These are phyloP conservation scores for Phytophthora pisi DNA, from an alignment of 352 stramenopile species.

Conservation along the genomic window DNA sequence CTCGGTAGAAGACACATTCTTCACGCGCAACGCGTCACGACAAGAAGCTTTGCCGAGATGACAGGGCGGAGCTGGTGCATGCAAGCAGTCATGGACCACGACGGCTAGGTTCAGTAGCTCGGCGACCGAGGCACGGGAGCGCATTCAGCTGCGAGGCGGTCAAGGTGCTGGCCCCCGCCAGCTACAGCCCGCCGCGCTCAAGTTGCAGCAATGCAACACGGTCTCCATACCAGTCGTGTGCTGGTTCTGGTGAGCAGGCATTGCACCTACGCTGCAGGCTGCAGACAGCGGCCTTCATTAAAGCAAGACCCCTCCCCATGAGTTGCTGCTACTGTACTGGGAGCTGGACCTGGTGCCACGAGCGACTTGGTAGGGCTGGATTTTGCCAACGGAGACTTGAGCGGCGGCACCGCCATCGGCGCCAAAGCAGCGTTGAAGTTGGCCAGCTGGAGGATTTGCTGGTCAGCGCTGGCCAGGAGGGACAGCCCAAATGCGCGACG, in stretches of 20 bases:
- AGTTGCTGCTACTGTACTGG: background rate
- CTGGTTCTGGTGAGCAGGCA: slow-evolving; percentile 1
- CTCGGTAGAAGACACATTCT: background rate
- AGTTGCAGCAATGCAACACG: background rate
- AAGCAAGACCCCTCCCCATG: background rate
- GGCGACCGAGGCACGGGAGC: background rate
- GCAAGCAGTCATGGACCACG: background rate
- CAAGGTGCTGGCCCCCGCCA: background rate
- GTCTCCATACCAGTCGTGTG: background rate
- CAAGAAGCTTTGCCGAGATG: background rate
- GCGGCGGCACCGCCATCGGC: background rate
- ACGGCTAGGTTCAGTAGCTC: background rate
- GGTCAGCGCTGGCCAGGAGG: slow-evolving; percentile 23
- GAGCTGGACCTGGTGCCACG: background rate
- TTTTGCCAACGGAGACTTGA: background rate
- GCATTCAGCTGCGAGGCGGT: background rate
- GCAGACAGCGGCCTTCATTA: no score
- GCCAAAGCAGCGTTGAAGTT: slow-evolving; percentile 23
- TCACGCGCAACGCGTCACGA: slow-evolving; percentile 11
- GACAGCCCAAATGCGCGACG: slow-evolving; percentile 33
- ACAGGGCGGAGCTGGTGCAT: background rate
- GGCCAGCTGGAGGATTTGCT: slow-evolving; percentile 24
- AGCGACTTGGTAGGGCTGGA: background rate
- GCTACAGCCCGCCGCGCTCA: background rate
- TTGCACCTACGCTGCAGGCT: background rate